Percentiles rank a stretch among this genome's conserved stretches.
phyloP scores from a whole-genome alignment of 2,329 filamentous ascomycete species.

The Aspergillus alliaceus region DNA sequence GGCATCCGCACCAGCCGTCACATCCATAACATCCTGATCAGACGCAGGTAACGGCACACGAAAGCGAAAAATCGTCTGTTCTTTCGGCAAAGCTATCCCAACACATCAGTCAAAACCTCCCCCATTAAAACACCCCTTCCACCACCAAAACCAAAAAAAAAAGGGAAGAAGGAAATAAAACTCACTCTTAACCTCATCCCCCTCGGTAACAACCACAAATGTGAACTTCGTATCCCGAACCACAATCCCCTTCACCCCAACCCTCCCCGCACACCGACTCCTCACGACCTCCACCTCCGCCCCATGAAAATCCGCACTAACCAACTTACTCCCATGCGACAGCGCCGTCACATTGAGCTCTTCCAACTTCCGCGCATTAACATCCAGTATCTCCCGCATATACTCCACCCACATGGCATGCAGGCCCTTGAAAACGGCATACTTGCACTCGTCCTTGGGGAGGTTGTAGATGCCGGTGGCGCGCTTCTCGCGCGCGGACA shows the following conservation, averaged over 20 bases:
- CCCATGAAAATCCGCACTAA: constrained; percentile 87
- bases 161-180: constrained; percentile 7
- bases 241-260: constrained; percentile 83
- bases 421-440: constrained; percentile 74
- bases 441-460: constrained; percentile 66
- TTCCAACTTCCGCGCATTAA: constrained; percentile 39
- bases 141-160: neutral
- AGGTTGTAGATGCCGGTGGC: constrained; percentile 72
- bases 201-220: constrained; percentile 77
- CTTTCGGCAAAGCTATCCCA: constrained; percentile 71
- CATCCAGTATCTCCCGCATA: constrained; percentile 74
- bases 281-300: constrained; percentile 79
- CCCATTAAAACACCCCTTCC: too few relatives aligned
- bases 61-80: constrained; percentile 81
- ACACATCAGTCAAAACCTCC: neutral
- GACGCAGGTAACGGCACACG: constrained; percentile 56
- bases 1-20: constrained; percentile 14
- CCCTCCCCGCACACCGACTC: constrained; percentile 75
- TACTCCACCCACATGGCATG: constrained; percentile 81
- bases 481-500: constrained; percentile 79
- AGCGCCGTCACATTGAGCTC: constrained; percentile 55
- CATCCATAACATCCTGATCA: constrained; percentile 20
- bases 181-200: constrained; percentile 67
- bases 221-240: constrained; percentile 84
- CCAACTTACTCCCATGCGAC: constrained; percentile 60